These are phyloP conservation scores for Tilletia indica DNA, from an alignment of 1,284 basidiomycete species.

Conservation along the genomic window DNA sequence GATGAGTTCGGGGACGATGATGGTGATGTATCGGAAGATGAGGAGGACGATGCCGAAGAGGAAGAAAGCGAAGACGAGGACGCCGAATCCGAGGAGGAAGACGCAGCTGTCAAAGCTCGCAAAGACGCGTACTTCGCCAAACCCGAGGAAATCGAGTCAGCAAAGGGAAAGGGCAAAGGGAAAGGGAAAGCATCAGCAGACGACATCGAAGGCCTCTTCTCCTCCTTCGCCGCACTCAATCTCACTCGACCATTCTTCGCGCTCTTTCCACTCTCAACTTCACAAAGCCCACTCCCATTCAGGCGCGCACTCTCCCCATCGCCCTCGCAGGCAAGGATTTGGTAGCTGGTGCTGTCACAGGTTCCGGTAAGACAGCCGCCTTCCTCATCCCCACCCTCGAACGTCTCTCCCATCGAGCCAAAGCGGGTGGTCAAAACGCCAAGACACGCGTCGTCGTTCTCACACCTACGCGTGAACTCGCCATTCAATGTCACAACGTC, in stretches of 20 bases:
- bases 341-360: conserved; percentile 90
- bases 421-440: conserved; percentile 26
- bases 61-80: conserved; percentile 46
- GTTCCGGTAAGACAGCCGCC: conserved; percentile 93
- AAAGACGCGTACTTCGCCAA: conserved; percentile 53
- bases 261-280: conserved; percentile 79
- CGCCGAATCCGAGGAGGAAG: conserved; percentile 33
- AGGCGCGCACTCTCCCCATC: conserved; percentile 85
- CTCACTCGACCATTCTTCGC: conserved; percentile 82
- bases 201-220: conserved; percentile 34
- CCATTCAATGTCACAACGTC: conserved; percentile 89
- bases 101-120: conserved; percentile 35
- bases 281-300: conserved; percentile 86
- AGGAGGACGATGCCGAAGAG: conserved; percentile 37
- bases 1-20: conserved; percentile 58
- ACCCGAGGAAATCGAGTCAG: conserved; percentile 23
- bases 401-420: conserved; percentile 62
- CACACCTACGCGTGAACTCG: conserved; percentile 88
- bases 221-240: conserved; percentile 76
- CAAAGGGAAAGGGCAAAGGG: neutral
- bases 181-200: conserved; percentile 21
- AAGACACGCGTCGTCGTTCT: conserved; percentile 92
- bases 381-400: conserved; percentile 93
- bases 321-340: conserved; percentile 91
- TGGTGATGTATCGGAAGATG: conserved; percentile 55